Base-by-base conservation (phyloP, 2,329 filamentous ascomycete species). In the Lasiodiplodia gonubiensis region DNA sequence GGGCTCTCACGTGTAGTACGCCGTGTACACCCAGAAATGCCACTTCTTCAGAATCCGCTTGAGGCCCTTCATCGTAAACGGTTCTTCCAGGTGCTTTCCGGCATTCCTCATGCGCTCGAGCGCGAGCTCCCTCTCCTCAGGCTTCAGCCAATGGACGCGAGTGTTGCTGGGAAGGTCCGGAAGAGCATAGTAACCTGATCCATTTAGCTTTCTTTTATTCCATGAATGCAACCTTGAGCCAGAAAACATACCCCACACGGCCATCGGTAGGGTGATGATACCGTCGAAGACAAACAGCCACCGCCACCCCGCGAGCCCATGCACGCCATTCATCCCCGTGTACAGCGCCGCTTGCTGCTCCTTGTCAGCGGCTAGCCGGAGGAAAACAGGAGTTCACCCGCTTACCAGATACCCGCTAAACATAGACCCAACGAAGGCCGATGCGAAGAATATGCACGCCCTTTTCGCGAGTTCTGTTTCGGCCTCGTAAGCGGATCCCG, bases 271-370 rank as follows among this genome's bases (percentile, higher is more conserved):
- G 8, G 73, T 74, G 71, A 75, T 74, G 14, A 72, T 71, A 4
- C 74, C 73, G 11, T 76, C 73, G 42, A 76, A 72, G 18, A 76
- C 68, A 25, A 76, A 76, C 0, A 76, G 72, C 73, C 74, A 76
- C 39, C 73, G 72, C 74, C 73, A 76, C 11, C 73, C 73, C 51
- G 70, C 67, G 16, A 76, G 71, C 14, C 71, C 70, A 2, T 64
- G 70, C 23, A 71, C 67, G 0, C 60, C 69, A 37, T 74, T 70
- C 48, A 76, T 67, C 18, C 73, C 69, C 39, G 72, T 65, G 30
- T 75, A 73, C 11, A 60, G 18, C 4, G 55, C 55, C 7, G 55
- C 55, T 60, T 60, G 55, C 55, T 60, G 18, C 16, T 33, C 14
- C 6, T 12, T 1, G 11, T 64, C 46, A 64, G 46, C 30, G n/a